Conservation (phyloP, 2,329 filamentous ascomycete species). For the Stachybotrys chlorohalonatus region DNA sequence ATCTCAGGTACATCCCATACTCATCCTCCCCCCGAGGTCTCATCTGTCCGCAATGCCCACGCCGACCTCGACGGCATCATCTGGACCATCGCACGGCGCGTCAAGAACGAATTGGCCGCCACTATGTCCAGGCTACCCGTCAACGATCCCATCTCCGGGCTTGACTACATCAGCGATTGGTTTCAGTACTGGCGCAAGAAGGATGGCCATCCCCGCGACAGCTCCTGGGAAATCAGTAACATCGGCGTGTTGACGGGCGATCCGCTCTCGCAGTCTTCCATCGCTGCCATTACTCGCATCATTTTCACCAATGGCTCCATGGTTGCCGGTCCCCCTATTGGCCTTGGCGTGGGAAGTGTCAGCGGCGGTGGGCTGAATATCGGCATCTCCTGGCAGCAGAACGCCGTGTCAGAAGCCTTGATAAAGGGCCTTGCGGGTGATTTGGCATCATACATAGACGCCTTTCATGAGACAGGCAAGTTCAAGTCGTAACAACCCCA, state of each 20-base stretch:
- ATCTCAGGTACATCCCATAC: slow-evolving; percentile 25
- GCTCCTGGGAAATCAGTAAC: slow-evolving; percentile 45
- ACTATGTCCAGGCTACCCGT: slow-evolving; percentile 23
- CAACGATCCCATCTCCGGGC: slow-evolving; percentile 33
- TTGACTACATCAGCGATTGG: slow-evolving; percentile 35
- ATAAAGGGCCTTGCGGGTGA: slow-evolving; percentile 27
- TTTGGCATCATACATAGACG: slow-evolving; percentile 14
- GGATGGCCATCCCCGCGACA: slow-evolving; percentile 30
- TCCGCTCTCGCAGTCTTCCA: not conserved
- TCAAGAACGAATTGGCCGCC: slow-evolving; percentile 24
- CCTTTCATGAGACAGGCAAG: slow-evolving; percentile 14
- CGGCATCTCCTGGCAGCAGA: slow-evolving; percentile 39
- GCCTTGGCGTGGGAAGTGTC: slow-evolving; percentile 38
- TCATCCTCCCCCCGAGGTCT: slow-evolving; percentile 14
- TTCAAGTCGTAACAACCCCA: slow-evolving; percentile 3
- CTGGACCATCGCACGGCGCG: slow-evolving; percentile 30
- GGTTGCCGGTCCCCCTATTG: slow-evolving; percentile 31
- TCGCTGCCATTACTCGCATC: slow-evolving; percentile 23
- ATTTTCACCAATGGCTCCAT: slow-evolving; percentile 42
- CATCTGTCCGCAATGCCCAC: slow-evolving; percentile 12
- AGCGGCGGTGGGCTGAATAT: slow-evolving; percentile 28
- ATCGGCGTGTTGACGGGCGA: slow-evolving; percentile 30
- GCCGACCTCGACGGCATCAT: slow-evolving; percentile 19
- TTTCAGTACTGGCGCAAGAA: slow-evolving; percentile 27
- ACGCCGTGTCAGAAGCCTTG: slow-evolving; percentile 27